Evolutionary conservation across 306 rosid species (phyloP).

Genomic region (Cucumis melo): DNA sequence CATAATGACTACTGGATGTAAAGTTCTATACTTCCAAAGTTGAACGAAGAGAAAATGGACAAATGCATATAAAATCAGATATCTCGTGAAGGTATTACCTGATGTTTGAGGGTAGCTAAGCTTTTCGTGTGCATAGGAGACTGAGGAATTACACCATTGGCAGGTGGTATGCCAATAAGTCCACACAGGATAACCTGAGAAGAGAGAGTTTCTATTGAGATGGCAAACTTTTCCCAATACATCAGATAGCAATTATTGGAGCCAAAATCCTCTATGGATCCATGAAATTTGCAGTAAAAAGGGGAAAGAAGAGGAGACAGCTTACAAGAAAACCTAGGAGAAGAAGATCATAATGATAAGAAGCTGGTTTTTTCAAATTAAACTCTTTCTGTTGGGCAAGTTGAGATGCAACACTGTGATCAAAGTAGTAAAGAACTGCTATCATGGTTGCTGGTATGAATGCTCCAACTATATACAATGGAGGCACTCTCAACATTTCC

Average conservation of each 20-base stretch:
- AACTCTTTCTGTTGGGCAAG: slow-evolving; percentile 92
- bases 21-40: not conserved
- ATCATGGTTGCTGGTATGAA: slow-evolving; percentile 95
- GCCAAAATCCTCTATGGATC: not conserved
- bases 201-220: slow-evolving; percentile 5
- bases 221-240: slow-evolving; percentile 1
- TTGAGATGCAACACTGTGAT: slow-evolving; percentile 95
- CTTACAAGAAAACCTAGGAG: slow-evolving; percentile 77
- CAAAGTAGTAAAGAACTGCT: slow-evolving; percentile 91
- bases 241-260: not conserved
- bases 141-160: slow-evolving; percentile 95
- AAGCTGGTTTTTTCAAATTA: slow-evolving; percentile 85
- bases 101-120: slow-evolving; percentile 92
- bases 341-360: slow-evolving; percentile 89
- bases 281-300: not conserved
- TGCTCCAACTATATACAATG: slow-evolving; percentile 76
- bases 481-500: slow-evolving; percentile 88
- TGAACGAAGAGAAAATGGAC: not conserved
- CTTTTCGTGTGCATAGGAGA: slow-evolving; percentile 99
- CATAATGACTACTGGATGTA: not conserved
- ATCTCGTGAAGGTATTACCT: slow-evolving; percentile 26
- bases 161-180: slow-evolving; percentile 88
- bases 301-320: not conserved
- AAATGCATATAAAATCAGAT: not conserved
- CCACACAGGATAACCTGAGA: slow-evolving; percentile 75